Base-by-base conservation (phyloP, 805 yeast genomes). In the Schwanniomyces vanrijiae region DNA sequence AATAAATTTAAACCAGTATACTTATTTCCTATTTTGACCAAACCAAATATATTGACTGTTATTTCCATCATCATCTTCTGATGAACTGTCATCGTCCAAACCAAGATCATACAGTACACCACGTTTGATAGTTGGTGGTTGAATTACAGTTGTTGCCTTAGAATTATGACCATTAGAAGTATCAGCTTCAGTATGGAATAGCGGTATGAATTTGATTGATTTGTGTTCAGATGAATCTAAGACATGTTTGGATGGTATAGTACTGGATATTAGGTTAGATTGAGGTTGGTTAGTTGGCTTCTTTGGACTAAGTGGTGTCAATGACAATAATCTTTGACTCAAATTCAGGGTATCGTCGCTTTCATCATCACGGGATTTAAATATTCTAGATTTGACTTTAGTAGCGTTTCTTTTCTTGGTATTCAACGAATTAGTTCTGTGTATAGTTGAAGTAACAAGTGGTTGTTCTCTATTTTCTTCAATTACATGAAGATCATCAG, bases 31-130 rank as follows among this genome's bases (percentile, higher is more conserved):
- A 50, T 69, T 70, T 52, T 64, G 66, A 9, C 76, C 75, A 57
- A 71, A 68, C 75, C 77, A 71, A 49, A 63, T 54, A 53, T 63
- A 64, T 48, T 59, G 60, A 37, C 50, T 49, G 11, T 45, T 52
- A 33, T 47, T 49, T 26, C 46, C 40, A 4, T 40, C 47, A 40
- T 44, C 26, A 33, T 42, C 18, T 10, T 10, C 19, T 13, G 25
- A 37, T 10, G 39, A 37, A 37, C 48, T n/a, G 29, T 40, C 35
- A 16, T 18, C 35, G 11, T 31, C 35, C 11, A 13, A 31, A 14
- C 20, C 20, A 31, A 31, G 35, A 2, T 11, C 35, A 7, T 31
- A 31, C 34, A 29, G 34, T 3, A 29, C 34, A 31, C 20, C 35
- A 14, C 7, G 35, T 7, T 34, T 42, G 24, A n/a, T 40, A 24